Evolutionary conservation across 805 yeast genomes (phyloP).

Genomic region (Kodamaea kaohsiungensis): DNA sequence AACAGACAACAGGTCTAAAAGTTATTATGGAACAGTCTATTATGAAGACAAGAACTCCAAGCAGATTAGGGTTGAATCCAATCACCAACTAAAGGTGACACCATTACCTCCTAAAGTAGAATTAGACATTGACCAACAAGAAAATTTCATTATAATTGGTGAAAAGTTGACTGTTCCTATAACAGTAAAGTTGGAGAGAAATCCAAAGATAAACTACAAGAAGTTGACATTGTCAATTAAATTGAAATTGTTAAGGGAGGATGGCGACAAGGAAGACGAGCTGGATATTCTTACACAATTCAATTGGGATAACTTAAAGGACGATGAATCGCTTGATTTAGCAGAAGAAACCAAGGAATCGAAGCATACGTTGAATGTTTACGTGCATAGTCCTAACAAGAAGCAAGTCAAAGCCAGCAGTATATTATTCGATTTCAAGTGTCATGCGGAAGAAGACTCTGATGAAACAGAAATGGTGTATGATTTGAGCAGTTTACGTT

Average conservation of each 20-base stretch:
- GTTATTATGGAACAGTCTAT: slow-evolving; percentile 1
- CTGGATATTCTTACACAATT: slow-evolving; percentile 20
- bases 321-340: slow-evolving; percentile 37
- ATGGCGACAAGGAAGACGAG: slow-evolving; percentile 14
- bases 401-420: slow-evolving; percentile 12
- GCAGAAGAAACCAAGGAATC: slow-evolving; percentile 6
- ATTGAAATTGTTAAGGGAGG: slow-evolving; percentile 16
- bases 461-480: slow-evolving; percentile 19
- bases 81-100: slow-evolving; percentile 9
- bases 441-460: slow-evolving; percentile 22
- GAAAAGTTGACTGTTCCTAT: slow-evolving; percentile 29
- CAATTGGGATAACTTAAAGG: slow-evolving; percentile 39
- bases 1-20: neutral
- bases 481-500: slow-evolving; percentile 20
- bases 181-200: slow-evolving; percentile 17
- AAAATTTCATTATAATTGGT: slow-evolving; percentile 25
- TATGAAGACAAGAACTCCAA: slow-evolving; percentile 3
- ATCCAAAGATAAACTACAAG: slow-evolving; percentile 18
- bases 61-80: slow-evolving; percentile 1
- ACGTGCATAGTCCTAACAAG: slow-evolving; percentile 22
- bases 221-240: slow-evolving; percentile 23
- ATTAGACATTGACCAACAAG: slow-evolving; percentile 5
- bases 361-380: slow-evolving; percentile 20
- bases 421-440: slow-evolving; percentile 23
- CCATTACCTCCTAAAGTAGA: slow-evolving; percentile 13